phyloP scores from a whole-genome alignment of 108 stramenopile genomes.

The Nannochloropsis gaditana region DNA sequence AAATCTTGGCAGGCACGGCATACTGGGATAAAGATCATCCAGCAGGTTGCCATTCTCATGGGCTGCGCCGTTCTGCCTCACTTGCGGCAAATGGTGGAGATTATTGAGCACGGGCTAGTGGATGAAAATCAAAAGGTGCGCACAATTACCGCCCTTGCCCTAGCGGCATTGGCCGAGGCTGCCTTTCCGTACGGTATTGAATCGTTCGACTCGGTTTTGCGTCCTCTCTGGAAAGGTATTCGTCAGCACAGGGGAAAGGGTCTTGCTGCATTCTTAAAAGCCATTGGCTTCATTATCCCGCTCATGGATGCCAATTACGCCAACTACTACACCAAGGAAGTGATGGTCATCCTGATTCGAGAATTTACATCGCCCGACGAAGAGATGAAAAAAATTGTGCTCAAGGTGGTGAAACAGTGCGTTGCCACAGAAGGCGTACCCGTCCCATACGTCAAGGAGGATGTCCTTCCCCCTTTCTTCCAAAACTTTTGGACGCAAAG shows the following conservation, averaged over 20 bases:
- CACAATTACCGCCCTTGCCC: conserved; percentile 89
- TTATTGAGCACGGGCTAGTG: conserved; percentile 86
- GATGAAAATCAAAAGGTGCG: conserved; percentile 95
- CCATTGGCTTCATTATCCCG: conserved; percentile 95
- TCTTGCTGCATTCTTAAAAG: conserved; percentile 95
- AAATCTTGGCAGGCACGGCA: conserved; percentile 98
- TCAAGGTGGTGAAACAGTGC: conserved; percentile 98
- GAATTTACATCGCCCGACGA: conserved; percentile 76
- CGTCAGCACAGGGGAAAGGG: conserved; percentile 92
- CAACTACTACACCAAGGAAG: conserved; percentile 94
- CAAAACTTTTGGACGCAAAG: conserved; percentile 94
- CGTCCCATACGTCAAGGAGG: conserved; percentile 88
- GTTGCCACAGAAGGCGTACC: conserved; percentile 96
- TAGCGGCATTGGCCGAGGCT: conserved; percentile 93
- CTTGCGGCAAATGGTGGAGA: conserved; percentile 85
- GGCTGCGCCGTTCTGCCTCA: conserved; percentile 97
- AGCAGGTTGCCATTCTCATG: conserved; percentile 94
- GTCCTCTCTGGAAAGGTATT: conserved; percentile 97
- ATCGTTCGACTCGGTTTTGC: conserved; percentile 94
- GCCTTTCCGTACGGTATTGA: conserved; percentile 98
- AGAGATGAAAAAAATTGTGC: conserved; percentile 91
- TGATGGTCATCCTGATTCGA: conserved; percentile 94
- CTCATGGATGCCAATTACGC: conserved; percentile 97
- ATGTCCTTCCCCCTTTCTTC: conserved; percentile 95
- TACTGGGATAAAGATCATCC: conserved; percentile 97